Conservation (phyloP, 352 stramenopile genomes). For the Pythium chondricola region DNA sequence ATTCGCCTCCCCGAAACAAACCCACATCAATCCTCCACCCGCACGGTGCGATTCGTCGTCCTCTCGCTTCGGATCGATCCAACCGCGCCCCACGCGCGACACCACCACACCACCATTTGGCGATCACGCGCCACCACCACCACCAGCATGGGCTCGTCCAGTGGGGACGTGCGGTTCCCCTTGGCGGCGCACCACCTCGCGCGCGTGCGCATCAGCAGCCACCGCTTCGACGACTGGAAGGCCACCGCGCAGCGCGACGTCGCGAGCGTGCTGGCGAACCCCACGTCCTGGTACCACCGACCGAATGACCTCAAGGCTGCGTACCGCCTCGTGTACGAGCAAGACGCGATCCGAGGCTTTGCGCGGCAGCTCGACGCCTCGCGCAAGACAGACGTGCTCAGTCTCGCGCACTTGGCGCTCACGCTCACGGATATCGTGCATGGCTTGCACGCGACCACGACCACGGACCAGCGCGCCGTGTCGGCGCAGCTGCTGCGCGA, state of each 20-base stretch:
- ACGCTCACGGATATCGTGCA: constrained; percentile 22
- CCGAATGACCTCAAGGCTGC: constrained; percentile 19
- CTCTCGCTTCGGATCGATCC: too few species aligned
- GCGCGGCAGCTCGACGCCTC: constrained; percentile 8
- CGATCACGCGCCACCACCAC: constrained; percentile 10
- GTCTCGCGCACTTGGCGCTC: constrained; percentile 17
- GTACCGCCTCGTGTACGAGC: constrained; percentile 20
- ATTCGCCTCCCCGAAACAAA: too few species aligned
- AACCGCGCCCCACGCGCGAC: too few species aligned
- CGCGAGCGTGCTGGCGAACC: constrained; percentile 15
- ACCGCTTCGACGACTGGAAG: constrained; percentile 23
- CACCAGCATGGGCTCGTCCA: constrained; percentile 20
- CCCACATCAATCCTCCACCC: neutral
- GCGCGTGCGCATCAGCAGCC: constrained; percentile 16
- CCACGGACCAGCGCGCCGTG: constrained; percentile 19
- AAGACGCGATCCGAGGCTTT: constrained; percentile 23
- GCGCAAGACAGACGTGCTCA: constrained; percentile 12
- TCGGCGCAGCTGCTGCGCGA: constrained; percentile 22
- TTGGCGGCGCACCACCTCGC: constrained; percentile 19
- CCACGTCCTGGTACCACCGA: constrained; percentile 24
- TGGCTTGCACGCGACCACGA: constrained; percentile 21
- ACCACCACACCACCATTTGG: constrained; percentile 6
- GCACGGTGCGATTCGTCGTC: too few species aligned
- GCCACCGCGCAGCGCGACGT: constrained; percentile 15
- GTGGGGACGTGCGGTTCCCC: constrained; percentile 14